A percentile compares a stretch with the other conserved stretches of the same genome.
Evolutionary conservation across 441 rosid species (phyloP).

Genomic region (Pelargonium fulgidum): DNA sequence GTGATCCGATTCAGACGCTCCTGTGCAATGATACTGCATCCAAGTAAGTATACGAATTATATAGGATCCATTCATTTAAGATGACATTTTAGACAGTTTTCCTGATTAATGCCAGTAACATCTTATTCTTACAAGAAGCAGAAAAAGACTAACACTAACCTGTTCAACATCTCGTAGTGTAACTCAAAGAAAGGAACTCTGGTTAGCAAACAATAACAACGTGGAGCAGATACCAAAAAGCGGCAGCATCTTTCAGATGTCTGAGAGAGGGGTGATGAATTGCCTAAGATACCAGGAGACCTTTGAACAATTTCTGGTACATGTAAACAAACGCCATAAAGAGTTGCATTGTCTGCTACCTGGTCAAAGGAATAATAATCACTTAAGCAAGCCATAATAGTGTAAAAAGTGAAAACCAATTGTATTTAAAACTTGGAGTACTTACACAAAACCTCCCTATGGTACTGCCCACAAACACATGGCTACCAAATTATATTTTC

Average conservation of each 20-base stretch:
- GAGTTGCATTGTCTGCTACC: conserved; percentile 87
- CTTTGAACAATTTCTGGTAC: conserved; percentile 89
- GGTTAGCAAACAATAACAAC: conserved; percentile 91
- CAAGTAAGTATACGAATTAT: conserved; percentile 27
- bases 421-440: no score
- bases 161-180: conserved; percentile 93
- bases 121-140: conserved; percentile 15
- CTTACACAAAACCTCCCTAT: no score
- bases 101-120: conserved; percentile 13
- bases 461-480: no score
- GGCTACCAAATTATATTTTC: no score
- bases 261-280: conserved; percentile 43
- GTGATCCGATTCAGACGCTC: conserved; percentile 92
- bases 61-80: conserved; percentile 5
- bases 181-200: conserved; percentile 93
- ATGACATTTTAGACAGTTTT: conserved; percentile 11
- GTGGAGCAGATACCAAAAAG: conserved; percentile 91
- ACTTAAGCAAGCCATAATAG: conserved; percentile 15
- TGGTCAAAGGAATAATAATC: conserved; percentile 32
- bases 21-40: conserved; percentile 89
- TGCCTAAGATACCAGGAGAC: conserved; percentile 70
- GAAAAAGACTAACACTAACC: conserved; percentile 37
- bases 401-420: no score
- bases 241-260: conserved; percentile 59
- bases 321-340: conserved; percentile 91